Conservation (phyloP, 768 basidiomycete genomes). For the Trametes cinnabarina region DNA sequence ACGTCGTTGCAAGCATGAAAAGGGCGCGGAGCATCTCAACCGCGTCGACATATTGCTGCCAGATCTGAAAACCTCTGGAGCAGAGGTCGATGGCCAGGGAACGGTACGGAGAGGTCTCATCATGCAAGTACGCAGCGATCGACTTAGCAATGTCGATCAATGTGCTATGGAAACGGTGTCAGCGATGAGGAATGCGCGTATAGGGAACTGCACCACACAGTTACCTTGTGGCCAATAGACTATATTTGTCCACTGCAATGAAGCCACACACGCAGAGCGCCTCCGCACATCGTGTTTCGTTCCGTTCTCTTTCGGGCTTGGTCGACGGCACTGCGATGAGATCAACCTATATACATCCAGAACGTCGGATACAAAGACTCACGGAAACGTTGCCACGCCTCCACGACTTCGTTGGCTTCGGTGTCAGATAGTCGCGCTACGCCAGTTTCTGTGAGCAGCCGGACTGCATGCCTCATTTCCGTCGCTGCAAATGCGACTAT, state of each 20-base stretch:
- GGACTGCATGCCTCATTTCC: conserved; percentile 76
- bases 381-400: conserved; percentile 68
- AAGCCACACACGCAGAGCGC: conserved; percentile 82
- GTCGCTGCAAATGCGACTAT: conserved; percentile 36
- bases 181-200: conserved; percentile 1
- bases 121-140: conserved; percentile 71
- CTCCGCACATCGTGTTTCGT: conserved; percentile 57
- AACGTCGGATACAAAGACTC: conserved; percentile 20
- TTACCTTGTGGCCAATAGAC: conserved; percentile 70
- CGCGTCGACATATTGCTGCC: conserved; percentile 92
- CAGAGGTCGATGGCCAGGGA: conserved; percentile 85
- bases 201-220: conserved; percentile 7
- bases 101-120: conserved; percentile 63
- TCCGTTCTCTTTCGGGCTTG: conserved; percentile 55
- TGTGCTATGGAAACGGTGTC: conserved; percentile 43
- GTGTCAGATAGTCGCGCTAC: conserved; percentile 66
- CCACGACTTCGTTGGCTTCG: conserved; percentile 56
- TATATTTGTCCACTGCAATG: conserved; percentile 78
- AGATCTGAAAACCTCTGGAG: conserved; percentile 86
- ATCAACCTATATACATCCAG: neutral
- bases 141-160: conserved; percentile 86
- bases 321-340: neutral
- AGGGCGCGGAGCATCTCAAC: conserved; percentile 84
- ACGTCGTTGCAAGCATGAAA: conserved; percentile 73
- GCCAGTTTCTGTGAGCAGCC: conserved; percentile 74